Conservation (phyloP, 2,329 filamentous ascomycete genomes). For the Plectosphaerella sp. region DNA sequence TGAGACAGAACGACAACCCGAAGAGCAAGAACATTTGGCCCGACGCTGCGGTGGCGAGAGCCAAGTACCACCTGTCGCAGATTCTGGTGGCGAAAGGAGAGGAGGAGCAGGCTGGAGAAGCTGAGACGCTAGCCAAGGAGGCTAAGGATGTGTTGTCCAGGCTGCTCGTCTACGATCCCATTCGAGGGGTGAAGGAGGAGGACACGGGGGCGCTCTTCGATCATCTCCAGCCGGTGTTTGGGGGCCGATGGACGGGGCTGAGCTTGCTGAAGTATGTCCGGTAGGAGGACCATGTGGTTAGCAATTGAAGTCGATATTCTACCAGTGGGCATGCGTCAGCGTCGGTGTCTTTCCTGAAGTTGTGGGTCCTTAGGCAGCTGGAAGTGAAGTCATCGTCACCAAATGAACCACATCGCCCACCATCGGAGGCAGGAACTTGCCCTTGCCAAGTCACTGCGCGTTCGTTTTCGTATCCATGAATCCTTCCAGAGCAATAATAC, state of each 20-base stretch:
- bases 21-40: conserved; percentile 5
- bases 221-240: conserved; percentile 8
- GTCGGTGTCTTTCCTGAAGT: no score
- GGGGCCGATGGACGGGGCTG: conserved; percentile 3
- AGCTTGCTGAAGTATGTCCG: conserved; percentile 3
- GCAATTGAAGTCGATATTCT: no score
- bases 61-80: conserved; percentile 5
- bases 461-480: no score
- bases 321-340: no score
- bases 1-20: not conserved
- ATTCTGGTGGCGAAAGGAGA: not conserved
- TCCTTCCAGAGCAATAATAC: no score
- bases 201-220: conserved; percentile 5
- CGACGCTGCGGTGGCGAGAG: conserved; percentile 4
- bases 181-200: conserved; percentile 1
- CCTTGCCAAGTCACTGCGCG: no score
- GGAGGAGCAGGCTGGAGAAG: not conserved
- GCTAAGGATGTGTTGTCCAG: conserved; percentile 4
- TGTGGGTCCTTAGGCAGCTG: no score
- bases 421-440: no score
- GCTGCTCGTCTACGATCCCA: conserved; percentile 5
- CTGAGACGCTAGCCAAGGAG: conserved; percentile 3
- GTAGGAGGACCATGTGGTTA: not conserved
- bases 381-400: no score
- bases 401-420: no score